These are phyloP conservation scores for Hibiscus trionum DNA, from an alignment of 345 rosid genomes.

Conservation along the genomic window DNA sequence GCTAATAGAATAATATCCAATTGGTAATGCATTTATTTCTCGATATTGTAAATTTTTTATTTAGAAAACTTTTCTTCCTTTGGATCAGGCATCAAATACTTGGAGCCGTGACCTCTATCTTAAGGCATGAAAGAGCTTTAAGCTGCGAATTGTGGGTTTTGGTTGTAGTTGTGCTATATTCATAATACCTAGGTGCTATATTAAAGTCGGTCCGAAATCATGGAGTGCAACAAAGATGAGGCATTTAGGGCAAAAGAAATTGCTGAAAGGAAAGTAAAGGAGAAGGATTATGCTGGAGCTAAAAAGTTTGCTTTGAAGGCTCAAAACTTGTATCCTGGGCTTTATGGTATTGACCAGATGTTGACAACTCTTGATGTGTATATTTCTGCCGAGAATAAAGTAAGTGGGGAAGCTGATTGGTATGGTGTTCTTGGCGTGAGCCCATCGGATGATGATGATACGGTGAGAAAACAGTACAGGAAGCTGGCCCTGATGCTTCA, in stretches of 20 bases:
- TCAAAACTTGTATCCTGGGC: conserved; percentile 59
- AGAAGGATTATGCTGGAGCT: conserved; percentile 65
- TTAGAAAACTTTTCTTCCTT: conserved; percentile 3
- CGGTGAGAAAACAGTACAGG: conserved; percentile 54
- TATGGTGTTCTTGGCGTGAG: conserved; percentile 59
- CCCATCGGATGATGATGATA: conserved; percentile 57
- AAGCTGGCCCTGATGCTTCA: conserved; percentile 67
- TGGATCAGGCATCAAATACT: conserved; percentile 20
- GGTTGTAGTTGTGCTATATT: conserved; percentile 6
- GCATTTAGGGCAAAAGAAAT: conserved; percentile 78
- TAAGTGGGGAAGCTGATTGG: conserved; percentile 72
- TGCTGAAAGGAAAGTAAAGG: conserved; percentile 69
- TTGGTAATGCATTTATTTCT: background rate
- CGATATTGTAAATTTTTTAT: background rate
- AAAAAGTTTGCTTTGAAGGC: conserved; percentile 72
- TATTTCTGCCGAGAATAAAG: conserved; percentile 52
- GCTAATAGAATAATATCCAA: background rate
- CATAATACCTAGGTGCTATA: conserved; percentile 3
- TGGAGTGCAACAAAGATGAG: conserved; percentile 95
- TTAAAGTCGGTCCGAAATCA: conserved; percentile 13
- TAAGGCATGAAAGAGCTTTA: conserved; percentile 10
- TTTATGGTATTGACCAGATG: conserved; percentile 63
- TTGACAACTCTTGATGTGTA: conserved; percentile 54
- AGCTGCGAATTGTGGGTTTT: background rate
- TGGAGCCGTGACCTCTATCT: background rate